phyloP scores from a whole-genome alignment of 371 early-diverging fungal genomes.

The Zancudomyces culisetae region DNA sequence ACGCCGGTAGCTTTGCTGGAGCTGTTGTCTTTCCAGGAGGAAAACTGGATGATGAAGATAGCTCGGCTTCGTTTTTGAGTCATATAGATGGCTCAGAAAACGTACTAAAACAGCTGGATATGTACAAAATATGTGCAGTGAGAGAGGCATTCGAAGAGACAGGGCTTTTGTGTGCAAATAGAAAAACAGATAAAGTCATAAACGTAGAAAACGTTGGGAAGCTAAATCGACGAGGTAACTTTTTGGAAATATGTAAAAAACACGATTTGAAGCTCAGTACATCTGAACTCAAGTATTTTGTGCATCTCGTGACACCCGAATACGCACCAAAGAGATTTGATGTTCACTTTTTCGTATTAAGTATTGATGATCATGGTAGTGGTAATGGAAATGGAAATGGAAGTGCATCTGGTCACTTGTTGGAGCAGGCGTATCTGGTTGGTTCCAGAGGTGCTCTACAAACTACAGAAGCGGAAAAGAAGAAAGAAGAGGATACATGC shows the following conservation, averaged over 20 bases:
- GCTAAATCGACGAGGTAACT: conserved; percentile 30
- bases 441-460: no score
- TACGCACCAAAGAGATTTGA: conserved; percentile 43
- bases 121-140: conserved; percentile 43
- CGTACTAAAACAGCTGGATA: neutral
- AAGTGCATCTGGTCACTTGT: no score
- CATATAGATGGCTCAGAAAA: neutral
- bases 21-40: conserved; percentile 24
- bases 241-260: conserved; percentile 30
- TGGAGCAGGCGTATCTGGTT: no score
- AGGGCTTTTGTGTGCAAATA: conserved; percentile 27
- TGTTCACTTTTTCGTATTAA: conserved; percentile 50
- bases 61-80: neutral
- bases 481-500: conserved; percentile 15
- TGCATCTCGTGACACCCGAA: conserved; percentile 61
- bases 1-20: conserved; percentile 11
- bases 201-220: neutral
- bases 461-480: no score
- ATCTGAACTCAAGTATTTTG: conserved; percentile 30
- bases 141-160: conserved; percentile 73
- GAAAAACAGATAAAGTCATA: neutral
- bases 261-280: conserved; percentile 27
- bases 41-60: conserved; percentile 10
- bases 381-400: no score
- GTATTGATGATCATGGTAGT: conserved; percentile 17